phyloP scores from a whole-genome alignment of 345 rosid species.

The Sapria himalayana region DNA sequence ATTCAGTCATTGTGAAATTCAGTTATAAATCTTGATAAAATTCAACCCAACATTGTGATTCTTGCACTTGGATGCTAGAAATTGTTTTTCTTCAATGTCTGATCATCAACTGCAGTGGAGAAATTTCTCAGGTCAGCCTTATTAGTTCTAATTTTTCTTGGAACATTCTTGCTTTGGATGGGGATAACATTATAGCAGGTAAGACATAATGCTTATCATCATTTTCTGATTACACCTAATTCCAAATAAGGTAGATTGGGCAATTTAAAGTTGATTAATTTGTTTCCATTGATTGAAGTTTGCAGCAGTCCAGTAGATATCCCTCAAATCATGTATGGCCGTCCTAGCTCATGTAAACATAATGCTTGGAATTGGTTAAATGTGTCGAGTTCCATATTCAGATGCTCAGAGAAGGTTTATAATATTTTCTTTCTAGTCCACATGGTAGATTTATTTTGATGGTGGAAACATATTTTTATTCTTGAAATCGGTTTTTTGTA shows the following conservation, averaged over 20 bases:
- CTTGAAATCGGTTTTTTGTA: too few relatives aligned
- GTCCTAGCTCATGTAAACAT: conserved; percentile 20
- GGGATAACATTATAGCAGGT: conserved; percentile 72
- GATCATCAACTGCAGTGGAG: conserved; percentile 32
- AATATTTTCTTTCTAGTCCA: neutral
- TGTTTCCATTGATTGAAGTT: conserved; percentile 19
- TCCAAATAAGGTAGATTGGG: too few relatives aligned
- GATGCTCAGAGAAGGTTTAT: conserved; percentile 43
- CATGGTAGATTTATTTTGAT: too few relatives aligned
- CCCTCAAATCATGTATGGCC: conserved; percentile 63
- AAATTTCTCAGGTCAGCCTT: conserved; percentile 46
- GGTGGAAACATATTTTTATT: too few relatives aligned
- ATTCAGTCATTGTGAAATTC: too few relatives aligned
- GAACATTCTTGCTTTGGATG: conserved; percentile 44
- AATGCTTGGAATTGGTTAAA: conserved; percentile 45
- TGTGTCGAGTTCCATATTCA: conserved; percentile 38
- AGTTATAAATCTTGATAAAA: too few relatives aligned
- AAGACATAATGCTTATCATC: conserved; percentile 7
- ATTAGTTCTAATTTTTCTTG: conserved; percentile 41
- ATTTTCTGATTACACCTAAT: too few relatives aligned
- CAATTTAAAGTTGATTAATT: conserved; percentile 5
- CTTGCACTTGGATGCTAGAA: too few relatives aligned
- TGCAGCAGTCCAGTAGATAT: conserved; percentile 66
- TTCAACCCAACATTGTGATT: too few relatives aligned
- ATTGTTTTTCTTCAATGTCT: too few relatives aligned